Percentiles rank a stretch among this genome's conserved stretches.
These are phyloP conservation scores for Trametes versicolor DNA, from an alignment of 1,284 basidiomycete species.

Conservation along the genomic window DNA sequence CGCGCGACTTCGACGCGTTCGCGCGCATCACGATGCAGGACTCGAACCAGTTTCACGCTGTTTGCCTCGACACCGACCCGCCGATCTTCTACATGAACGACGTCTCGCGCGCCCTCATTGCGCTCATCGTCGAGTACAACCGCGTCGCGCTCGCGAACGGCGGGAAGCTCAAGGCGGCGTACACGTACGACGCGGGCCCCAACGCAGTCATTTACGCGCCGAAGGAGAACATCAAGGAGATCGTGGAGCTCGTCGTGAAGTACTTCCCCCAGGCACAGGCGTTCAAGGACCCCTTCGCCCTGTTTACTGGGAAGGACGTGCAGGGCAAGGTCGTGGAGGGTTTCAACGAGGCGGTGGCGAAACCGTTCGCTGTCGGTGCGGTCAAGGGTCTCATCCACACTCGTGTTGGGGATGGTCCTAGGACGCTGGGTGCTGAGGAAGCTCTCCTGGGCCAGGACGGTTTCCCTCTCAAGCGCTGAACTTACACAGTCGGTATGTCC, in stretches of 20 bases:
- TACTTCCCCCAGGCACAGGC: constrained; percentile 86
- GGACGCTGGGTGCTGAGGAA: constrained; percentile 66
- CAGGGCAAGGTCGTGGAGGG: constrained; percentile 65
- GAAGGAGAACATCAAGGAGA: constrained; percentile 79
- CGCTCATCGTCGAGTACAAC: constrained; percentile 93
- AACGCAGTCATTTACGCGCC: constrained; percentile 98
- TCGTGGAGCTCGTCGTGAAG: constrained; percentile 77
- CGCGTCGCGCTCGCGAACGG: constrained; percentile 75
- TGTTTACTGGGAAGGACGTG: constrained; percentile 59
- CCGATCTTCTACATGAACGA: constrained; percentile 99
- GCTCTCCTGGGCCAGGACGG: constrained; percentile 66
- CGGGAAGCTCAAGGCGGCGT: constrained; percentile 84
- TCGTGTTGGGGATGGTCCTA: constrained; percentile 89
- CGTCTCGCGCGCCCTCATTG: constrained; percentile 87
- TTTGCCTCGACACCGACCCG: constrained; percentile 95
- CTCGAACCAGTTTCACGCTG: constrained; percentile 98
- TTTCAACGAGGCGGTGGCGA: constrained; percentile 84
- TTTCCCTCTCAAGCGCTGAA: constrained; percentile 50
- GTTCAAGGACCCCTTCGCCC: constrained; percentile 80
- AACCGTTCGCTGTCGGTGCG: constrained; percentile 76
- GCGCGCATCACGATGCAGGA: constrained; percentile 96
- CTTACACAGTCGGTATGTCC: background rate
- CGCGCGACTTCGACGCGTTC: constrained; percentile 89
- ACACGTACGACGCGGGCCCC: constrained; percentile 98
- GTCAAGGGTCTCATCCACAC: constrained; percentile 94